These are phyloP conservation scores for Wallacemonas sp. DNA, from an alignment of 208 protist genomes.

Conservation along the genomic window DNA sequence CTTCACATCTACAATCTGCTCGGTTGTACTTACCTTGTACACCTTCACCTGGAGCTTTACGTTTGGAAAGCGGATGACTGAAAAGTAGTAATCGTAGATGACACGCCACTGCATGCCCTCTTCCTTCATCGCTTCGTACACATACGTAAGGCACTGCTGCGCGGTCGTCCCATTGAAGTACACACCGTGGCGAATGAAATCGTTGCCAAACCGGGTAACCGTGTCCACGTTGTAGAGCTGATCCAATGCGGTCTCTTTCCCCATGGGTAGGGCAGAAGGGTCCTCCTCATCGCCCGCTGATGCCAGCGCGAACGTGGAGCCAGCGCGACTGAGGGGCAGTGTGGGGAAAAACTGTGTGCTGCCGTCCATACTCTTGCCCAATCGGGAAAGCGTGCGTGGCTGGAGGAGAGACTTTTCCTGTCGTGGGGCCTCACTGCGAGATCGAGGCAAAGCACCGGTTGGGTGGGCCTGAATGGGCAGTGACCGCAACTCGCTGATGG, in stretches of 20 bases:
- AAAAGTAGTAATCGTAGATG: conserved; percentile 80
- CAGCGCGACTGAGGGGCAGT: conserved; percentile 2
- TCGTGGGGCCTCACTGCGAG: neutral
- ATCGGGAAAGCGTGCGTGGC: conserved; percentile 4
- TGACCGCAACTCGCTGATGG: conserved; percentile 38
- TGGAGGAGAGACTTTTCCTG: conserved; percentile 16
- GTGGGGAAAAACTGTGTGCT: conserved; percentile 17
- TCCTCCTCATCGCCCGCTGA: neutral
- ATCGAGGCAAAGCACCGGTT: neutral
- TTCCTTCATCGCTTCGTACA: conserved; percentile 69
- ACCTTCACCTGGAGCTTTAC: conserved; percentile 85
- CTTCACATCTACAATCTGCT: conserved; percentile 79
- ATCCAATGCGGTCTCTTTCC: conserved; percentile 33
- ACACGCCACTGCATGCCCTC: conserved; percentile 76
- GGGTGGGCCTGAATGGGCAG: conserved; percentile 27
- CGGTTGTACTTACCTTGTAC: conserved; percentile 56
- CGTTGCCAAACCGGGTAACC: conserved; percentile 70
- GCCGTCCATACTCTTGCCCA: conserved; percentile 13
- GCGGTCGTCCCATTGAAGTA: conserved; percentile 43
- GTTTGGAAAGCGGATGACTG: conserved; percentile 62
- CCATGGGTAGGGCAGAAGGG: neutral
- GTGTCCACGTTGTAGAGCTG: conserved; percentile 55
- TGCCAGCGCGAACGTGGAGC: conserved; percentile 2
- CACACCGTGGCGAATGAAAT: conserved; percentile 83
- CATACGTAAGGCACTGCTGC: conserved; percentile 36